Conservation (phyloP, 2,329 filamentous ascomycete genomes). For the Venturia effusa region DNA sequence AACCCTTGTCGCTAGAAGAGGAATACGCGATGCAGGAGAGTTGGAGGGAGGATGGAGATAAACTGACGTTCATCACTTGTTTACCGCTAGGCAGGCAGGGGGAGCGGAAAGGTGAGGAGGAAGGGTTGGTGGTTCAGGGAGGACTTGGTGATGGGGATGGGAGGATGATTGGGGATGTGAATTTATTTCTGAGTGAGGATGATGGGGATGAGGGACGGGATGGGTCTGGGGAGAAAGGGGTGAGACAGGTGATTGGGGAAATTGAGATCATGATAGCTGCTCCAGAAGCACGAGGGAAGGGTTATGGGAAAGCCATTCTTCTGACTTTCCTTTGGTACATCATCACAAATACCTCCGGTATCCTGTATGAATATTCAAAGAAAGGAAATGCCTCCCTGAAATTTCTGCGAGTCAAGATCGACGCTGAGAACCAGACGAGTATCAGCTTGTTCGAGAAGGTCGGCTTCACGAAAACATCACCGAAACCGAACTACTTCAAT, state of each 20-base stretch:
- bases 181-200: constrained; percentile 58
- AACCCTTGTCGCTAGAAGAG: constrained; percentile 66
- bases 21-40: constrained; percentile 86
- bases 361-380: constrained; percentile 33
- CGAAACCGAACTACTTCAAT: constrained; percentile 53
- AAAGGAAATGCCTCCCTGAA: constrained; percentile 21
- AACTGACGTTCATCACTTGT: constrained; percentile 86
- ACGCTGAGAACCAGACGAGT: constrained; percentile 44
- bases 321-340: constrained; percentile 62
- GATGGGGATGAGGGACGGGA: constrained; percentile 29
- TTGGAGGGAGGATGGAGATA: constrained; percentile 74
- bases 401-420: constrained; percentile 52
- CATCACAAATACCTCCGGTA: constrained; percentile 35
- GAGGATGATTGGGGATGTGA: constrained; percentile 37
- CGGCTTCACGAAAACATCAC: constrained; percentile 42
- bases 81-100: constrained; percentile 30
- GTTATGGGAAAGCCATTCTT: constrained; percentile 56
- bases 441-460: constrained; percentile 49
- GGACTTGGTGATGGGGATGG: constrained; percentile 21
- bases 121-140: constrained; percentile 18
- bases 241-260: constrained; percentile 47
- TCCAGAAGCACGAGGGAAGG: constrained; percentile 44
- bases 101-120: constrained; percentile 5
- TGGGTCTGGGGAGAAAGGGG: neutral
- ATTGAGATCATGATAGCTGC: constrained; percentile 80